Percentiles rank a stretch among this genome's conserved stretches.
Conservation (phyloP, 2,329 filamentous ascomycete species). For the Fusarium phyllophilum region DNA sequence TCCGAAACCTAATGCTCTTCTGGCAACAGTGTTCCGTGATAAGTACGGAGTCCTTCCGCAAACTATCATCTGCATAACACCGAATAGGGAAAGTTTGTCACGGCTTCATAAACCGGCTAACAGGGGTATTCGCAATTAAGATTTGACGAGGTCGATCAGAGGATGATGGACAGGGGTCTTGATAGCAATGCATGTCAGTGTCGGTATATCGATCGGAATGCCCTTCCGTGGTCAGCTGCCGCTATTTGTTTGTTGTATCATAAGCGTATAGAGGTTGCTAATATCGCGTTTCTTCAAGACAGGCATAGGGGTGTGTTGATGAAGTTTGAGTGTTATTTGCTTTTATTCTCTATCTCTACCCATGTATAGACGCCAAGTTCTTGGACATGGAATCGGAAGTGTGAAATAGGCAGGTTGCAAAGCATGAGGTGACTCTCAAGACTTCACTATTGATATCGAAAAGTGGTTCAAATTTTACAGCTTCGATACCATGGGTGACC, state of each 20-base stretch:
- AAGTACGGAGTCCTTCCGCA: background rate
- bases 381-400: fast-evolving
- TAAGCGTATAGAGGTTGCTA: fast-evolving
- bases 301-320: fast-evolving
- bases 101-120: background rate
- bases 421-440: background rate
- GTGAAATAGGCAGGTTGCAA: background rate
- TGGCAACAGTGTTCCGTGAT: background rate
- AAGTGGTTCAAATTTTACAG: background rate
- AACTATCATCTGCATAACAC: background rate
- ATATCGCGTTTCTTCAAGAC: background rate
- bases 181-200: background rate
- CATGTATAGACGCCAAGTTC: fast-evolving
- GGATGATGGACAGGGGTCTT: background rate
- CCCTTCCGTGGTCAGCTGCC: background rate
- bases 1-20: no score
- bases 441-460: fast-evolving
- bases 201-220: background rate
- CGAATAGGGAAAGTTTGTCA: background rate
- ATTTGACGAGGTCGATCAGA: background rate
- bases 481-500: background rate
- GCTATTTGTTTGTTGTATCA: background rate
- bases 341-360: background rate
- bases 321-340: no score
- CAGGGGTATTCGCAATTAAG: background rate